Conservation (phyloP, 2,329 filamentous ascomycete genomes). For the Penicillium sp. region DNA sequence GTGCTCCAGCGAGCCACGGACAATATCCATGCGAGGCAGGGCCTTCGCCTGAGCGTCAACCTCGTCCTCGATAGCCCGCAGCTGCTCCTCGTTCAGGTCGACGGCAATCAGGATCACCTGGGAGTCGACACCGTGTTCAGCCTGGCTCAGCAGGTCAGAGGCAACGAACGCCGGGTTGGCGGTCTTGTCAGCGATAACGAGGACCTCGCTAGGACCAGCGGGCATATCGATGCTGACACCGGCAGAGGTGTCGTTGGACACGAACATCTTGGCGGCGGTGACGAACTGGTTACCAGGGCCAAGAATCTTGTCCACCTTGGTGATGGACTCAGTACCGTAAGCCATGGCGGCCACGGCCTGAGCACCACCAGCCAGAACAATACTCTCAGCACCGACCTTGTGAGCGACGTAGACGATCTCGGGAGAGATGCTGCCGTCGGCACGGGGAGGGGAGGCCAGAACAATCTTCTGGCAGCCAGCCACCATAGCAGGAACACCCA, state of each 20-base stretch:
- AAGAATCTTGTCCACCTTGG: conserved; percentile 98
- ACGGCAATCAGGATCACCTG: conserved; percentile 92
- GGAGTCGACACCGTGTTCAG: conserved; percentile 94
- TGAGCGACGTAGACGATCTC: conserved; percentile 98
- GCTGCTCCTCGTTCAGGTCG: conserved; percentile 72
- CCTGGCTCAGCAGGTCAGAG: conserved; percentile 91
- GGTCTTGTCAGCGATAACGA: conserved; percentile 89
- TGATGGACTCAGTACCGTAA: conserved; percentile 92
- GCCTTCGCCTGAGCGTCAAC: conserved; percentile 85
- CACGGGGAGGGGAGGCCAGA: conserved; percentile 85
- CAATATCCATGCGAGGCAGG: conserved; percentile 89
- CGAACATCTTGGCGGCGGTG: conserved; percentile 97
- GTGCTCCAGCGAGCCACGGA: conserved; percentile 86
- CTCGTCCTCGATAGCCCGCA: conserved; percentile 87
- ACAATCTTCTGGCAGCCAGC: conserved; percentile 96
- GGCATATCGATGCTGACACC: conserved; percentile 98
- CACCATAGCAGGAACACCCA: conserved; percentile 96
- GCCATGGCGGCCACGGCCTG: conserved; percentile 97
- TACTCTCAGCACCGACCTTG: conserved; percentile 94
- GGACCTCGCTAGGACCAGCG: conserved; percentile 91
- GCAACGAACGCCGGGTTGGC: conserved; percentile 95
- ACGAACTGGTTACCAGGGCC: conserved; percentile 98
- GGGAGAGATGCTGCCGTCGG: conserved; percentile 88
- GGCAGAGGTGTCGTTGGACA: conserved; percentile 95
- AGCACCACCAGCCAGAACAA: conserved; percentile 92